Percentiles rank a stretch among this genome's conserved stretches.
These are phyloP conservation scores for Coemansia aciculifera DNA, from an alignment of 192 early-diverging fungal species.

Conservation along the genomic window DNA sequence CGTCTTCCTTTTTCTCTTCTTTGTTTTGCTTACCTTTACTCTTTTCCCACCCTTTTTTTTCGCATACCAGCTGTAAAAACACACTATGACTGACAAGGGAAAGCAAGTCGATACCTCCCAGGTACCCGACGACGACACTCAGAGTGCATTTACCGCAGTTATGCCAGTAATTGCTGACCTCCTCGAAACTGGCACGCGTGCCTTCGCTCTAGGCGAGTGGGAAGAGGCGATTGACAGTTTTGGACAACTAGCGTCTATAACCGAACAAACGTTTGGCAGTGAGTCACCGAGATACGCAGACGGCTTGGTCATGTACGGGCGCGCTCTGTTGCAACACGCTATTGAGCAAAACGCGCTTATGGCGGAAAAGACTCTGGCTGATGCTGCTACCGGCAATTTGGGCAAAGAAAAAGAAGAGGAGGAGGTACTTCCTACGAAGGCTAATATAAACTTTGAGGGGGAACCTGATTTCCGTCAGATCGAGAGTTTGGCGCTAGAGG, in stretches of 20 bases:
- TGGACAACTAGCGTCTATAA: slow-evolving; percentile 67
- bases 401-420: slow-evolving; percentile 20
- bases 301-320: slow-evolving; percentile 71
- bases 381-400: slow-evolving; percentile 47
- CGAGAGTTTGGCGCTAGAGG: slow-evolving; percentile 22
- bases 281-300: slow-evolving; percentile 68
- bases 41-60: background rate
- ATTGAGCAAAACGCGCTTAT: slow-evolving; percentile 75
- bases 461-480: slow-evolving; percentile 59
- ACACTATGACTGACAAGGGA: slow-evolving; percentile 35
- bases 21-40: background rate
- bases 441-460: slow-evolving; percentile 69
- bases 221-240: slow-evolving; percentile 65
- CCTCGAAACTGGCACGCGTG: slow-evolving; percentile 66
- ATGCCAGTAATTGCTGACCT: slow-evolving; percentile 55
- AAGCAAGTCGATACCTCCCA: slow-evolving; percentile 36
- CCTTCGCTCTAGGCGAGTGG: slow-evolving; percentile 64
- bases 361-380: slow-evolving; percentile 59
- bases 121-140: background rate
- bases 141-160: slow-evolving; percentile 24
- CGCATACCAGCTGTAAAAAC: background rate
- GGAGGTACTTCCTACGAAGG: slow-evolving; percentile 23
- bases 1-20: background rate
- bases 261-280: slow-evolving; percentile 64
- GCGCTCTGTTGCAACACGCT: slow-evolving; percentile 70